phyloP scores from a whole-genome alignment of 495 filamentous ascomycete genomes.

The Xylaria scruposa region DNA sequence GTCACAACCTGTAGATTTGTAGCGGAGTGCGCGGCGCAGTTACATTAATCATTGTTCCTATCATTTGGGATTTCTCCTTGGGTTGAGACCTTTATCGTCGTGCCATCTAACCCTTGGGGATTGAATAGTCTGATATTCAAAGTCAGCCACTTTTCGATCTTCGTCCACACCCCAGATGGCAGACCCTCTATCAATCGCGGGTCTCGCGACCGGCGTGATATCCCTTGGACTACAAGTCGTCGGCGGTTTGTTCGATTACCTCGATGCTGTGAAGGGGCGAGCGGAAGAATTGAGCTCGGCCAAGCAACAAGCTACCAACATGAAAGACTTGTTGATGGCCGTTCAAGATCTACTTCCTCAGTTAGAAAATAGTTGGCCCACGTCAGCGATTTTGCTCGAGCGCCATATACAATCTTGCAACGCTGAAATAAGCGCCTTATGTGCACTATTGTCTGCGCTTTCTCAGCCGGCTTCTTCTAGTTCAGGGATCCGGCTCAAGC shows the following conservation, averaged over 20 bases:
- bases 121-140: neutral
- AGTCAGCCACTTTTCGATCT: no score
- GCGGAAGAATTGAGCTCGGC: neutral
- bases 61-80: neutral
- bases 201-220: constrained; percentile 14
- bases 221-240: constrained; percentile 14
- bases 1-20: neutral
- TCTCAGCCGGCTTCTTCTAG: neutral
- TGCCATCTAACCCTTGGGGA: neutral
- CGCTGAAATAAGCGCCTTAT: constrained; percentile 11
- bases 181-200: constrained; percentile 11
- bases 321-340: neutral
- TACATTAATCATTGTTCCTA: no score
- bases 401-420: constrained; percentile 10
- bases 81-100: neutral
- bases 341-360: constrained; percentile 3
- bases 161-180: neutral
- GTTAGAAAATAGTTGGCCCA: neutral
- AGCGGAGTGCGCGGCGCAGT: neutral
- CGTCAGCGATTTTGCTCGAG: neutral
- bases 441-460: neutral
- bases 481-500: neutral
- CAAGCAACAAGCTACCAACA: neutral
- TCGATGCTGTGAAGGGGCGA: constrained; percentile 1
- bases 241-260: neutral